Evolutionary conservation across 2,329 filamentous ascomycete genomes (phyloP), one percentile per base, ranked within the genome.

Genomic region (Cercospora nicotianae): DNA sequence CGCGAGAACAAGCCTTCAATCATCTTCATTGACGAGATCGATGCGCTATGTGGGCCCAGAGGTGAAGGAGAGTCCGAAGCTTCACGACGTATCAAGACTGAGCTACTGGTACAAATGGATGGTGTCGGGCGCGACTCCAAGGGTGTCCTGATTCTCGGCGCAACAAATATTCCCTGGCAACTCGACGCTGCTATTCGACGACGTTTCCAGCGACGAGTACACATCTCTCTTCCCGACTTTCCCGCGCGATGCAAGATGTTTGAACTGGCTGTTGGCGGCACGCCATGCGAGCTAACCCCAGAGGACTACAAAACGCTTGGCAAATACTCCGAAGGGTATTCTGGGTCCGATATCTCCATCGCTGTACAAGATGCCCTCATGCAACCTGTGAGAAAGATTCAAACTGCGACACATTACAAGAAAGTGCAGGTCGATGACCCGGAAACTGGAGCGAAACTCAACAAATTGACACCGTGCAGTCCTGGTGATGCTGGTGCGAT

Each of bases 91-190:
- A 99, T 99, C 85, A 99, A 99, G 83, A 99, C 95, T 0, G 95
- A 99, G 81, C 89, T 99, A 76, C 89, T 99, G 13, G 94, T 99
- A 18, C 95, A 99, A 81, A 99, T 99, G 95, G 95, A 99, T 75
- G 96, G 95, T 81, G 95, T 99, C 9, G 96, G 95, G 70, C 94
- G 96, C 71, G 95, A 99, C 80, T 94, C 91, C 70, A 93, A 91
- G 75, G 95, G 94, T 20, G 94, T 99, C 8, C 84, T 99, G 26
- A 96, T 99, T 48, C 87, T 99, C 3, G 95, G 95, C 69, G 95
- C 95, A 64, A 99, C 95, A 66, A 99, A 99, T 79, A 98, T 99
- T 70, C 95, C 95, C 18, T 99, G 95, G 95, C 94, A 99, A 84
- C 86, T 99, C 60, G 95, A 99, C 79, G 91, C 93, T 10, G 95